Evolutionary conservation across 768 basidiomycete species (phyloP).

Genomic region (Termitomyces sp.): DNA sequence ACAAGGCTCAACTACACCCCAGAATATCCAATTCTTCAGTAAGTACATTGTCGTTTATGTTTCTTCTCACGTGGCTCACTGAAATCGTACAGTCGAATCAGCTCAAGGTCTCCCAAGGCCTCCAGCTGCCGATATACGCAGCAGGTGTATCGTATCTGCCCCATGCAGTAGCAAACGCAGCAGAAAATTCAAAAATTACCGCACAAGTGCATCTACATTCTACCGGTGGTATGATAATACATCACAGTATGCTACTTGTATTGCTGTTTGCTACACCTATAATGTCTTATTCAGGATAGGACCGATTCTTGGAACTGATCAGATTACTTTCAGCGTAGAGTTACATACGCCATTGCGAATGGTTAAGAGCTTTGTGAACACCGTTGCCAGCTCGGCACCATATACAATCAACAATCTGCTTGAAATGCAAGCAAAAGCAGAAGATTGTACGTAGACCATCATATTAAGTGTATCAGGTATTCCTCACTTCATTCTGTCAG

Average conservation of each 20-base stretch:
- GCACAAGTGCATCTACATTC: not conserved
- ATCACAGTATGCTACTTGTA: conserved; percentile 6
- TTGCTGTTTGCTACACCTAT: not conserved
- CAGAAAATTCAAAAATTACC: not conserved
- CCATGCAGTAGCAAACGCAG: conserved; percentile 1
- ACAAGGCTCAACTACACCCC: not conserved
- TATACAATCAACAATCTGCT: conserved; percentile 10
- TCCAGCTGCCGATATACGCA: not conserved
- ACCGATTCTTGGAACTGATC: conserved; percentile 7
- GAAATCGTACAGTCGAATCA: not conserved
- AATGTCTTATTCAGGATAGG: conserved; percentile 10
- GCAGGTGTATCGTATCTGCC: conserved; percentile 6
- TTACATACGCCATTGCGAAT: not conserved
- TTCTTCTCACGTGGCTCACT: not conserved
- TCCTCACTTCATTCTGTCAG: not conserved
- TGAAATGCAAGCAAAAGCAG: conserved; percentile 10
- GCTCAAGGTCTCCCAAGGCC: conserved; percentile 5
- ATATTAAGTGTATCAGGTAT: not conserved
- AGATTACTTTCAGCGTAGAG: conserved; percentile 11
- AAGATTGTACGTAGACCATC: conserved; percentile 1
- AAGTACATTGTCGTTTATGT: not conserved
- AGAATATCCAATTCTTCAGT: conserved; percentile 17
- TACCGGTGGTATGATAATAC: conserved; percentile 11
- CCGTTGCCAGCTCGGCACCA: conserved; percentile 9
- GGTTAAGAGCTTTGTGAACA: conserved; percentile 1